Percentiles rank a stretch among this genome's conserved stretches.
These are phyloP conservation scores for Pythium phragmitis DNA, from an alignment of 352 stramenopile species.

Conservation along the genomic window DNA sequence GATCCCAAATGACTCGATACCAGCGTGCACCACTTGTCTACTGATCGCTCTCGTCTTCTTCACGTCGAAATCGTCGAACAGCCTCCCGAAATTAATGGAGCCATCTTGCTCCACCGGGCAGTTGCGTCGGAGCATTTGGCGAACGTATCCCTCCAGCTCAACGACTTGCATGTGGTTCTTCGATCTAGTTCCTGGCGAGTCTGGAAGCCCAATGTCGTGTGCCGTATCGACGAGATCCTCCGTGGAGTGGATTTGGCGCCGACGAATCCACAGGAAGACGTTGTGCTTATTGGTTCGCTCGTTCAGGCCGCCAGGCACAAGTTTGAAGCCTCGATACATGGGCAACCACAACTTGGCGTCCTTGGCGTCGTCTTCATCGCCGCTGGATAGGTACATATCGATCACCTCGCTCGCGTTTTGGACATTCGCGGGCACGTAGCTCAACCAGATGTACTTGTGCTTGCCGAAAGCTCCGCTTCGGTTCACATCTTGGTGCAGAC, in stretches of 20 bases:
- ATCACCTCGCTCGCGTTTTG: conserved; percentile 63
- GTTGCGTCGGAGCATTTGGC: conserved; percentile 63
- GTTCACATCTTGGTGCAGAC: conserved; percentile 73
- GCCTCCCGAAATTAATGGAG: conserved; percentile 62
- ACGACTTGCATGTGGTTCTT: conserved; percentile 57
- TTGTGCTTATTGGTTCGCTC: conserved; percentile 53
- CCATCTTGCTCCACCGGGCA: conserved; percentile 77
- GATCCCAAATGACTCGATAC: conserved; percentile 68
- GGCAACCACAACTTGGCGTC: conserved; percentile 67
- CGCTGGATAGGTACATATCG: conserved; percentile 61
- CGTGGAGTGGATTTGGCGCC: conserved; percentile 31
- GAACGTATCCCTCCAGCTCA: conserved; percentile 67
- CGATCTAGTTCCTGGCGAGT: conserved; percentile 41
- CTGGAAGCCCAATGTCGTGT: conserved; percentile 29
- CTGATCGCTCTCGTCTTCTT: conserved; percentile 59
- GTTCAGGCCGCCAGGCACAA: conserved; percentile 65
- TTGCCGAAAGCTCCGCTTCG: conserved; percentile 59
- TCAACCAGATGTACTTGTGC: conserved; percentile 79
- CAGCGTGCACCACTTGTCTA: conserved; percentile 44
- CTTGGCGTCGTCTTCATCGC: conserved; percentile 64
- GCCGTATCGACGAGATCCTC: conserved; percentile 59
- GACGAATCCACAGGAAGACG: conserved; percentile 69
- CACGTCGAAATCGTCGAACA: conserved; percentile 77
- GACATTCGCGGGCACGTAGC: conserved; percentile 42
- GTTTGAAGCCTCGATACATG: conserved; percentile 70